phyloP scores from a whole-genome alignment of 345 rosid genomes.

The Brassica napus region DNA sequence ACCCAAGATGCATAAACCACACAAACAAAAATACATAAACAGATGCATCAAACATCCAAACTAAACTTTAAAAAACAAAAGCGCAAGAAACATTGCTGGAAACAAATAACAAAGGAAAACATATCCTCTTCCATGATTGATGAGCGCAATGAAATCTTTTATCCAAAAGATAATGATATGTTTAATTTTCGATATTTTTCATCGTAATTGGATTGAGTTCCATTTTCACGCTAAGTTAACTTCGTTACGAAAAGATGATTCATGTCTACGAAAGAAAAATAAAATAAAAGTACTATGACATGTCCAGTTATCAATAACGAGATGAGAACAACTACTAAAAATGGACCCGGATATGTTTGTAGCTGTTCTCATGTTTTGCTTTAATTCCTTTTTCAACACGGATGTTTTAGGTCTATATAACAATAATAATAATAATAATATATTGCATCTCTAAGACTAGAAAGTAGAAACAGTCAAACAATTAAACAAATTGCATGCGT shows the following conservation, averaged over 20 bases:
- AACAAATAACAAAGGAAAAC: not conserved
- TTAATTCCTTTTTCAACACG: slow-evolving; percentile 1
- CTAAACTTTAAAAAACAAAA: not conserved
- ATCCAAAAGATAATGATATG: not conserved
- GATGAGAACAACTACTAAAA: slow-evolving; percentile 32
- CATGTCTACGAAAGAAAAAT: not conserved
- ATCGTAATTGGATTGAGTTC: not conserved
- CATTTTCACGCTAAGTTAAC: not conserved
- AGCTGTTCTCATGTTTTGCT: not conserved
- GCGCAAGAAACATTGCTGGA: not conserved
- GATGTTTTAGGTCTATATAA: slow-evolving; percentile 1
- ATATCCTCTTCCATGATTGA: not conserved
- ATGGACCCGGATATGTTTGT: slow-evolving; percentile 9
- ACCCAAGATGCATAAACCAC: not conserved
- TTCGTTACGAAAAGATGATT: not conserved
- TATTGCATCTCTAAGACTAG: not conserved
- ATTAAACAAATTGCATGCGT: not conserved
- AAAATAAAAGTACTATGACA: not conserved
- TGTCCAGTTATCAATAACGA: slow-evolving; percentile 12
- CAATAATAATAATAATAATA: not conserved
- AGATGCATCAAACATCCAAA: not conserved
- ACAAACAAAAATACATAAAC: not conserved
- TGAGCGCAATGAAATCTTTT: not conserved
- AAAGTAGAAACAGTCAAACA: not conserved
- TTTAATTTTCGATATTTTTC: not conserved